Evolutionary conservation across 805 yeast species (phyloP).

Genomic region (Metschnikowia proteae): DNA sequence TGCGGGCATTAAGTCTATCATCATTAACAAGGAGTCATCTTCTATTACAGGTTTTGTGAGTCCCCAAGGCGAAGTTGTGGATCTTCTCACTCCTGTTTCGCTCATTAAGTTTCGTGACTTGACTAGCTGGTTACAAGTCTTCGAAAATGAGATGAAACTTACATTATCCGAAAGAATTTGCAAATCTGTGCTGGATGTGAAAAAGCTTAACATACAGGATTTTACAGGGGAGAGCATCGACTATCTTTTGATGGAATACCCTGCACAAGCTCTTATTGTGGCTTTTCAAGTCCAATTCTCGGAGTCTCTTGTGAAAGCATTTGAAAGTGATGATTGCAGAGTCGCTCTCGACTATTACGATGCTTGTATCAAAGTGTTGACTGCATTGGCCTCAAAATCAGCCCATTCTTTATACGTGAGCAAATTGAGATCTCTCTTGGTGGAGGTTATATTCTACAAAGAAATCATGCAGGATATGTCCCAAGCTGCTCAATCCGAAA

Average conservation of each 20-base stretch:
- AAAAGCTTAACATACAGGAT: slow-evolving; percentile 1
- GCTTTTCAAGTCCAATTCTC: slow-evolving; percentile 61
- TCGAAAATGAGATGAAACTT: slow-evolving; percentile 52
- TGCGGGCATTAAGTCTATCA: slow-evolving; percentile 51
- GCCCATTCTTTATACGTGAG: slow-evolving; percentile 29
- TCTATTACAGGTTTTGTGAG: slow-evolving; percentile 50
- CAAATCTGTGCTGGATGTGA: slow-evolving; percentile 24
- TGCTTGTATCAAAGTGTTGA: slow-evolving; percentile 23
- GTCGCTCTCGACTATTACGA: not conserved
- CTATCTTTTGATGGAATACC: slow-evolving; percentile 37
- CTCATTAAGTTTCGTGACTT: slow-evolving; percentile 40
- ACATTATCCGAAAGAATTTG: slow-evolving; percentile 41
- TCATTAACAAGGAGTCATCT: slow-evolving; percentile 28
- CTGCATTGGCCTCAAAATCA: slow-evolving; percentile 19
- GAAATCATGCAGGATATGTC: slow-evolving; percentile 31
- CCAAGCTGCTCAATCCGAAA: slow-evolving; percentile 10
- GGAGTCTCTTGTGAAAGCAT: slow-evolving; percentile 28
- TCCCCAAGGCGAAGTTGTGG: slow-evolving; percentile 59
- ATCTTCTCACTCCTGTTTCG: slow-evolving; percentile 42
- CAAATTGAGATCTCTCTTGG: slow-evolving; percentile 56
- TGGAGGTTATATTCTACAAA: slow-evolving; percentile 62
- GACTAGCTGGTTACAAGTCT: slow-evolving; percentile 56
- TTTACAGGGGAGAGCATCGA: not conserved
- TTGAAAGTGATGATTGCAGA: slow-evolving; percentile 7
- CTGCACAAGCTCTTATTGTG: slow-evolving; percentile 56